Base-by-base conservation (phyloP, 805 yeast species). In the Gaillardinia entomophila region DNA sequence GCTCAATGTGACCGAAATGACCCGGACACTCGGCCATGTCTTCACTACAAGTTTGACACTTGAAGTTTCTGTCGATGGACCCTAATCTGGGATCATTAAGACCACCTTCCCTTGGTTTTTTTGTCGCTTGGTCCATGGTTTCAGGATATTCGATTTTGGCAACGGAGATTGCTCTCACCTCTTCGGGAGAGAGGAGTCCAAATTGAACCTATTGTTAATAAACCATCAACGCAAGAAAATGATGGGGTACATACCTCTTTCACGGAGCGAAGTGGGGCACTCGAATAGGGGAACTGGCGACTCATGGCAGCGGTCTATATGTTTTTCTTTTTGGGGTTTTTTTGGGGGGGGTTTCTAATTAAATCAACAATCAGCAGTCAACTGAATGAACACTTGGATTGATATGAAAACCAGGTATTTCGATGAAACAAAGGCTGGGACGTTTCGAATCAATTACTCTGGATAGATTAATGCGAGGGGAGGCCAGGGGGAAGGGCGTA, bases 21-120 rank as follows among this genome's bases (percentile, higher is more conserved):
- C 99, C 99, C 1, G 97, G 97, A 64, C 99, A 92, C 59, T 92
- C 97, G 39, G 90, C 86, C 97, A 92, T 92, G 49, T 90, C 96
- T 61, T 92, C 99, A 51, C 96, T 95, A 73, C 99, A 92, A 16
- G 99, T 92, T 70, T 90, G 97, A 72, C 99, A 92, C 68, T 86
- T 87, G 73, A 84, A 85, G 58, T 89, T 90, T 60, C 98, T 81
- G 62, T 92, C 99, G 49, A 92, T 89, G 4, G 97, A 84, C 31
- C 99, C 99, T 40, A 92, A 71, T 50, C 97, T 79, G 39, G 98
- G 97, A 60, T 94, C 98, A 57, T 89, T 90, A 41, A 92, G 69
- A 39, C 99, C 99, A 42, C 97, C 97, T 45, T 88, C 89, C 58
- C 97, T 79, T 30, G 97, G 97, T 43, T 85, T 84, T 55, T 83